A percentile compares a stretch with the other conserved stretches of the same genome.
Conservation (phyloP, 2,329 filamentous ascomycete genomes). For the Talaromyces sp. region DNA sequence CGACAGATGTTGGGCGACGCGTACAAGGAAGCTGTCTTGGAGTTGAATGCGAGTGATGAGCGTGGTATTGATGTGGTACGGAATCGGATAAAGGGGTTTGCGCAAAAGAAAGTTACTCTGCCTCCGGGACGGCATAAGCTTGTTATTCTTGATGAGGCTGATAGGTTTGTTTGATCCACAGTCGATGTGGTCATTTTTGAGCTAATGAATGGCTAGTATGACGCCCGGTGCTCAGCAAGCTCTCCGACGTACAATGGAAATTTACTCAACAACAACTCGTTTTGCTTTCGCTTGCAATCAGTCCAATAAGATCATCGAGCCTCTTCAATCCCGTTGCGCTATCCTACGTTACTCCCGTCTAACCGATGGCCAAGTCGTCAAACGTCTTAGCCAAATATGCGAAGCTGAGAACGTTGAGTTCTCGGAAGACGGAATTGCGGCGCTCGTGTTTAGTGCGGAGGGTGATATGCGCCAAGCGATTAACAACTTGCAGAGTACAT, state of each 20-base stretch:
- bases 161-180: conserved; percentile 56
- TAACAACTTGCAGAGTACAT: conserved; percentile 94
- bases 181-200: neutral
- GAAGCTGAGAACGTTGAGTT: conserved; percentile 87
- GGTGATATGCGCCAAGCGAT: conserved; percentile 99
- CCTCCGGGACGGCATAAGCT: conserved; percentile 89
- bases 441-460: conserved; percentile 94
- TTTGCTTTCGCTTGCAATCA: conserved; percentile 99
- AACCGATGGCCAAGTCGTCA: conserved; percentile 88
- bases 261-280: conserved; percentile 91
- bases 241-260: conserved; percentile 94
- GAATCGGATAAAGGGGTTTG: conserved; percentile 96
- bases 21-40: conserved; percentile 95
- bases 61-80: conserved; percentile 96
- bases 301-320: conserved; percentile 99
- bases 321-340: conserved; percentile 92
- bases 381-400: conserved; percentile 85
- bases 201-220: conserved; percentile 57
- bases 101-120: conserved; percentile 97
- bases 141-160: conserved; percentile 95
- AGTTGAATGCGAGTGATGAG: conserved; percentile 95
- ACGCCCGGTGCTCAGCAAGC: conserved; percentile 95
- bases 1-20: conserved; percentile 85
- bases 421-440: conserved; percentile 88
- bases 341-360: conserved; percentile 91